Percentiles rank a stretch among this genome's conserved stretches.
These are phyloP conservation scores for Musa schizocarpa DNA, from an alignment of 176 grass and related monocot species.

Conservation along the genomic window DNA sequence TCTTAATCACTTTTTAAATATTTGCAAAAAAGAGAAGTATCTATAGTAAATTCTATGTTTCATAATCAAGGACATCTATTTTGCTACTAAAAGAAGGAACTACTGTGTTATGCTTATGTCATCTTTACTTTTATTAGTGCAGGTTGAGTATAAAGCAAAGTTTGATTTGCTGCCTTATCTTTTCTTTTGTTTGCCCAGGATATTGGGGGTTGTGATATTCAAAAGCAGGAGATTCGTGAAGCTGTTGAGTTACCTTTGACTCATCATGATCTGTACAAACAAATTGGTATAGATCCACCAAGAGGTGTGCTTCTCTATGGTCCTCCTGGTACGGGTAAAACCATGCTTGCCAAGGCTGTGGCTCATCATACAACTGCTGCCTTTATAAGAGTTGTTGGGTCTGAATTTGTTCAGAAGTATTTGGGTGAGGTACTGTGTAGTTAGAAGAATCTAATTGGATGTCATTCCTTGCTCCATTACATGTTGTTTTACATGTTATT, in stretches of 20 bases:
- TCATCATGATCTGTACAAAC: slow-evolving; percentile 92
- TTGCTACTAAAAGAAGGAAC: not conserved
- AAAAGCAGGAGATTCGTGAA: slow-evolving; percentile 96
- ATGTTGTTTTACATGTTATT: too few relatives aligned
- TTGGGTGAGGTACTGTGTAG: slow-evolving; percentile 61
- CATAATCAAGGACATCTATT: not conserved
- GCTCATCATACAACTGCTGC: slow-evolving; percentile 89
- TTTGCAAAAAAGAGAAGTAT: too few relatives aligned
- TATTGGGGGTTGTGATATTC: slow-evolving; percentile 96
- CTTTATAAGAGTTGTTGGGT: slow-evolving; percentile 93
- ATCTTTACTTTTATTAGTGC: slow-evolving; percentile 6
- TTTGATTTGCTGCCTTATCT: not conserved
- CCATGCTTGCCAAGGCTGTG: slow-evolving; percentile 95
- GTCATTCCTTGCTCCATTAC: too few relatives aligned
- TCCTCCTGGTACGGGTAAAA: slow-evolving; percentile 88
- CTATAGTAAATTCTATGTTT: too few relatives aligned
- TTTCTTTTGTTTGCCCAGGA: slow-evolving; percentile 55
- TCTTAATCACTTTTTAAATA: not conserved
- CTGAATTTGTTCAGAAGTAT: slow-evolving; percentile 96
- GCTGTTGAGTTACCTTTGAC: slow-evolving; percentile 92
- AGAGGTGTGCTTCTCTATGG: slow-evolving; percentile 93
- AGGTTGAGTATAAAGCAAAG: not conserved
- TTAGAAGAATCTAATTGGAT: not conserved
- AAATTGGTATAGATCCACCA: slow-evolving; percentile 95
- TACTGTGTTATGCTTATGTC: not conserved